A percentile compares a stretch with the other conserved stretches of the same genome.
phyloP scores from a whole-genome alignment of 2,329 filamentous ascomycete genomes.

The Coniella vitis region DNA sequence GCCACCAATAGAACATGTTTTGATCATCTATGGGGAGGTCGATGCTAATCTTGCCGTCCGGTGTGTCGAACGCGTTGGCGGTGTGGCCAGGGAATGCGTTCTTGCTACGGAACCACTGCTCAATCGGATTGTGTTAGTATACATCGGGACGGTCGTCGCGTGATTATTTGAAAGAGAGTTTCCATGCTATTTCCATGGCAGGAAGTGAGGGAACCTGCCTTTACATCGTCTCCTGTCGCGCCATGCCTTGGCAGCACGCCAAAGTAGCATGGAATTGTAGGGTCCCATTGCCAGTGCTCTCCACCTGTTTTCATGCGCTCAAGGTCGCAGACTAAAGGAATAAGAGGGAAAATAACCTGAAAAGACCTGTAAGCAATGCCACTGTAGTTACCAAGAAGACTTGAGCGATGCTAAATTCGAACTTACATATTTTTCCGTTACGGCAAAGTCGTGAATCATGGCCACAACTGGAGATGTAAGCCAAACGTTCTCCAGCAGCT shows the following conservation, averaged over 20 bases:
- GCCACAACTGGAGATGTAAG: conserved; percentile 27
- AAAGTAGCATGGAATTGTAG: conserved; percentile 20
- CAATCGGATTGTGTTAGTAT: not conserved
- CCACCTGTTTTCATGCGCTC: conserved; percentile 31
- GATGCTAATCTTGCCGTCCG: conserved; percentile 25
- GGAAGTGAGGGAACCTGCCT: conserved; percentile 11
- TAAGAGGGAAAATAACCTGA: conserved; percentile 33
- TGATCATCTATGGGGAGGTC: conserved; percentile 29
- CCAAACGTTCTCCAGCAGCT: conserved; percentile 15
- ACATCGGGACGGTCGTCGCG: not conserved
- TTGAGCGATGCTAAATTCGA: too few species aligned
- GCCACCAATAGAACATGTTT: conserved; percentile 37
- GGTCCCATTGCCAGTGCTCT: conserved; percentile 34
- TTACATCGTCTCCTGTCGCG: conserved; percentile 25
- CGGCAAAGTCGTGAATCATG: conserved; percentile 36
- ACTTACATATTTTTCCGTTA: conserved; percentile 37
- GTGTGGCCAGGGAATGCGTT: conserved; percentile 31
- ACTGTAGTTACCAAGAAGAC: too few species aligned
- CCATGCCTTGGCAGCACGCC: conserved; percentile 20
- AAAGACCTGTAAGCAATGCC: too few species aligned
- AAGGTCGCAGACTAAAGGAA: conserved; percentile 28
- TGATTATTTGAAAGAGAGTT: too few species aligned
- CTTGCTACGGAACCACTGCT: conserved; percentile 31
- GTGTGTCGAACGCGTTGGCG: conserved; percentile 32
- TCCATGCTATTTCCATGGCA: too few species aligned